phyloP scores from a whole-genome alignment of 371 early-diverging fungal genomes.

The Syncephalis plumigaleata region DNA sequence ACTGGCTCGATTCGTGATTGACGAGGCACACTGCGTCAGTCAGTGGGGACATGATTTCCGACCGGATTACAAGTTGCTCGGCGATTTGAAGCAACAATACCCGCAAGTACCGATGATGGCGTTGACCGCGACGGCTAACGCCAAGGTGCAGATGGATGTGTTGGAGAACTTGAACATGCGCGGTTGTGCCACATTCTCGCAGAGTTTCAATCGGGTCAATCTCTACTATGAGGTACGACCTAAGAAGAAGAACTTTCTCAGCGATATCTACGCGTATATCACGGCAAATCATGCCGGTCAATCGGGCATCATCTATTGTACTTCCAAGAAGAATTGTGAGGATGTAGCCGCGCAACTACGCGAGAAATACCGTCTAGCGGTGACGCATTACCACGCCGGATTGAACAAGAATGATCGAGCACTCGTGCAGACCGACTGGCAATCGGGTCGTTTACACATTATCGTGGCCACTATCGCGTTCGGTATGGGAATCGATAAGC shows the following conservation, averaged over 20 bases:
- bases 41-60: constrained; percentile 98
- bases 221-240: constrained; percentile 71
- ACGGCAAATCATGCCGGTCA: constrained; percentile 36
- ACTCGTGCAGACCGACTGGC: constrained; percentile 83
- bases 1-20: constrained; percentile 89
- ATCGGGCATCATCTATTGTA: constrained; percentile 98
- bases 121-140: constrained; percentile 96
- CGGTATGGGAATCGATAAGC: constrained; percentile 98
- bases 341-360: constrained; percentile 56
- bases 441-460: constrained; percentile 51
- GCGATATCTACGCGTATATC: constrained; percentile 72
- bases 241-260: constrained; percentile 28
- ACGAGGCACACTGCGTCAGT: constrained; percentile 97
- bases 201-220: constrained; percentile 84
- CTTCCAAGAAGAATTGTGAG: constrained; percentile 76
- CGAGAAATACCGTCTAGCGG: constrained; percentile 21
- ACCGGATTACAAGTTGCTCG: constrained; percentile 61
- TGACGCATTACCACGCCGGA: constrained; percentile 89
- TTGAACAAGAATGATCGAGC: constrained; percentile 71
- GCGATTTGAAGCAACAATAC: constrained; percentile 37
- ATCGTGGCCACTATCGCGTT: constrained; percentile 99
- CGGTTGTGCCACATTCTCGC: constrained; percentile 47
- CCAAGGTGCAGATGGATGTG: constrained; percentile 69
- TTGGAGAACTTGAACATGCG: constrained; percentile 44
- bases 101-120: constrained; percentile 91